Evolutionary conservation across 2,329 filamentous ascomycete genomes (phyloP).

Genomic region (Eutypella sp.): DNA sequence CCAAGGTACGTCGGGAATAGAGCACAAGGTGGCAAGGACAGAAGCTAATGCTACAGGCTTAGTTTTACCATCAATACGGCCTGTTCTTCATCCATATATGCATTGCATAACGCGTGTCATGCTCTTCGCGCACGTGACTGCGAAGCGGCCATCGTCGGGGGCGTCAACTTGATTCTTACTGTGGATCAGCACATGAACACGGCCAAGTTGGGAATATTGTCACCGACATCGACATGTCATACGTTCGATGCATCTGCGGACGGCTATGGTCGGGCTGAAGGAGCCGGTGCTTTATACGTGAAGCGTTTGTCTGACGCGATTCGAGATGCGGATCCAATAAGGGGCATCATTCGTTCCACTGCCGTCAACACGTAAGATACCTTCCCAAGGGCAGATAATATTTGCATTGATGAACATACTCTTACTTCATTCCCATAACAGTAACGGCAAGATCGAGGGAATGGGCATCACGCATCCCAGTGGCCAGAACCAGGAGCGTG

Average conservation of each 20-base stretch:
- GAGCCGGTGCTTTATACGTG: slow-evolving; percentile 15
- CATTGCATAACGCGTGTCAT: slow-evolving; percentile 26
- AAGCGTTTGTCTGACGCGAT: slow-evolving; percentile 25
- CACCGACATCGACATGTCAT: slow-evolving; percentile 25
- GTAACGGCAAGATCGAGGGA: slow-evolving; percentile 22
- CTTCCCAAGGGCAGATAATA: background rate
- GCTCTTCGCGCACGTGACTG: slow-evolving; percentile 25
- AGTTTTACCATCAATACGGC: slow-evolving; percentile 28
- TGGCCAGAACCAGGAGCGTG: slow-evolving; percentile 15
- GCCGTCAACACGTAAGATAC: slow-evolving; percentile 23
- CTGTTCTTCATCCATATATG: slow-evolving; percentile 31
- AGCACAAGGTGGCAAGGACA: slow-evolving; percentile 4
- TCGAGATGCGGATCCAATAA: slow-evolving; percentile 20
- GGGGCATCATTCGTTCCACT: slow-evolving; percentile 19
- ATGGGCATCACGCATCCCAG: slow-evolving; percentile 26
- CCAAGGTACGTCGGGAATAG: slow-evolving; percentile 13
- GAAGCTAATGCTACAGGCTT: background rate
- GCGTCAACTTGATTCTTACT: slow-evolving; percentile 31
- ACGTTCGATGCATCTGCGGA: slow-evolving; percentile 26
- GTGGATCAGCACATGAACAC: slow-evolving; percentile 25
- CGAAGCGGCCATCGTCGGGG: slow-evolving; percentile 29
- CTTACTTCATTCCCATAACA: background rate
- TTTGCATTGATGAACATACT: background rate
- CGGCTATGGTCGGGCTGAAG: slow-evolving; percentile 22
- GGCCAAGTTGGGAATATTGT: slow-evolving; percentile 28